Percentiles rank a stretch among this genome's conserved stretches.
phyloP scores from a whole-genome alignment of 257 asterid genomes.

The Solanum pimpinellifolium region DNA sequence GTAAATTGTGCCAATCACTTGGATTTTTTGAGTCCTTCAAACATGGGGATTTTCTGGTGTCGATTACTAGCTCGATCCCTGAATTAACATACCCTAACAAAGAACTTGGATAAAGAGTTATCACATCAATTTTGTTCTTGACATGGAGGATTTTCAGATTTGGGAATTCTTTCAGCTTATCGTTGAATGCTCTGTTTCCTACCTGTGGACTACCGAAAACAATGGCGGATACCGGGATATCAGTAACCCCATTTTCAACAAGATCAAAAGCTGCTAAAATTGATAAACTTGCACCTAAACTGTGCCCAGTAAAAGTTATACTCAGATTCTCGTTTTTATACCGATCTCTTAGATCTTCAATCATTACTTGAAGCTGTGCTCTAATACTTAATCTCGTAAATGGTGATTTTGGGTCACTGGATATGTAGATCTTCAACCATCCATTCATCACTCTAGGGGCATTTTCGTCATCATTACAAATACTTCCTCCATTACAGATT shows the following conservation, averaged over 20 bases:
- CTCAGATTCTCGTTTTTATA: conserved; percentile 44
- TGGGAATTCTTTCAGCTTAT: conserved; percentile 18
- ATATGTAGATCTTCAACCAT: conserved; percentile 53
- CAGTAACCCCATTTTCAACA: conserved; percentile 57
- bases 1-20: conserved; percentile 84
- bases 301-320: conserved; percentile 68
- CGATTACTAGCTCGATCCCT: conserved; percentile 39
- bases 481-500: conserved; percentile 3
- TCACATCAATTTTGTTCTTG: conserved; percentile 55
- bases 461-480: conserved; percentile 6
- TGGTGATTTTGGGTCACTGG: conserved; percentile 48
- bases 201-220: conserved; percentile 83
- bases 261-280: conserved; percentile 63
- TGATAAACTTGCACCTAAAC: conserved; percentile 58
- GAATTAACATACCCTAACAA: conserved; percentile 40
- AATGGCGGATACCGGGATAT: conserved; percentile 63
- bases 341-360: conserved; percentile 13
- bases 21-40: conserved; percentile 51
- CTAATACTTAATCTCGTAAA: conserved; percentile 68
- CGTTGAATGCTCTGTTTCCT: conserved; percentile 45
- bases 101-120: conserved; percentile 50
- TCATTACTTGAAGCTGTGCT: conserved; percentile 34
- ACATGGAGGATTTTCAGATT: conserved; percentile 60
- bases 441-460: conserved; percentile 62
- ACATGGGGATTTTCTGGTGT: conserved; percentile 52